Percentiles rank a stretch among this genome's conserved stretches.
Conservation (phyloP, 805 yeast genomes). For the Kuraishia floccosa region DNA sequence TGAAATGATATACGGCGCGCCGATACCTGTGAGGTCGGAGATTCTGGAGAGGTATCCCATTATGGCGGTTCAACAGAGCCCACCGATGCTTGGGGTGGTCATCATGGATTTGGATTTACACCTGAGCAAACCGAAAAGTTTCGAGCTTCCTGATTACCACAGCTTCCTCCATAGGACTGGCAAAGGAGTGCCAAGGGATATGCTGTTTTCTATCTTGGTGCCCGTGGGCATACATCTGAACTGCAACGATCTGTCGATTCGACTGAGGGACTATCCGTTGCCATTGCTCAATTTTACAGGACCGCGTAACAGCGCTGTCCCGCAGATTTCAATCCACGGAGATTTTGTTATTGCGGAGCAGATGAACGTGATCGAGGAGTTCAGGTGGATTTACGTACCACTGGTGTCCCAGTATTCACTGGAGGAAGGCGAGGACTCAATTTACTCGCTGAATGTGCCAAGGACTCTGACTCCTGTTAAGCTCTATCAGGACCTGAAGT, state of each 20-base stretch:
- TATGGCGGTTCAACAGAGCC: conserved; percentile 19
- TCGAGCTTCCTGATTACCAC: conserved; percentile 39
- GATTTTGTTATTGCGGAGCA: conserved; percentile 63
- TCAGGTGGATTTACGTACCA: conserved; percentile 57
- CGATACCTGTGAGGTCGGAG: conserved; percentile 13
- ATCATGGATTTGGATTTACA: conserved; percentile 37
- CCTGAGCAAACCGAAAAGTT: conserved; percentile 33
- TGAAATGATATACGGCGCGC: conserved; percentile 8
- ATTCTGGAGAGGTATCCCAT: conserved; percentile 17
- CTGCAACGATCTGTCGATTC: conserved; percentile 52
- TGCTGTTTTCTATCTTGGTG: conserved; percentile 53
- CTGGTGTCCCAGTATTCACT: conserved; percentile 33
- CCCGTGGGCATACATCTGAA: conserved; percentile 52
- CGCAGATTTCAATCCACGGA: conserved; percentile 33
- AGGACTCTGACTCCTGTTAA: conserved; percentile 72
- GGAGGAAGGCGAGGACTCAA: conserved; percentile 22
- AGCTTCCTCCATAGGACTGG: conserved; percentile 65
- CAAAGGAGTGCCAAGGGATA: conserved; percentile 69
- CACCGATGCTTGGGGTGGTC: conserved; percentile 41
- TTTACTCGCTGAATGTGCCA: conserved; percentile 52
- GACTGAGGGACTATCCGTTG: conserved; percentile 79
- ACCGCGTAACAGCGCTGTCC: conserved; percentile 39
- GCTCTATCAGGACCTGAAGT: conserved; percentile 47
- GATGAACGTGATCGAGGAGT: conserved; percentile 17
- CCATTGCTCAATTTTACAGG: conserved; percentile 38